phyloP scores from a whole-genome alignment of 2,329 filamentous ascomycete genomes.

The Fusarium sp. region DNA sequence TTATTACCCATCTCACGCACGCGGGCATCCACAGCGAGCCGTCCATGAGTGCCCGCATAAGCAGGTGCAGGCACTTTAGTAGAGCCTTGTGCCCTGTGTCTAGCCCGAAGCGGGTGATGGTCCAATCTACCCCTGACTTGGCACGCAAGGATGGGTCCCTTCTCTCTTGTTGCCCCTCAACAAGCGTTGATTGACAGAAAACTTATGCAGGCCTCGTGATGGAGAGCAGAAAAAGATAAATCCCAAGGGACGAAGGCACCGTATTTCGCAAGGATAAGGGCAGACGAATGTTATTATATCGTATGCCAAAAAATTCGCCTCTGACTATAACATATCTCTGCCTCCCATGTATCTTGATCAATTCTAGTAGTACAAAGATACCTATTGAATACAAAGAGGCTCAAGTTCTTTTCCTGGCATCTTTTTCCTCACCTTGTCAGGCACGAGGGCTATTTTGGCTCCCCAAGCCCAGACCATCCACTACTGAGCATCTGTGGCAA shows the following conservation, averaged over 20 bases:
- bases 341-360: not conserved
- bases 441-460: constrained; percentile 27
- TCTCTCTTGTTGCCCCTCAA: constrained; percentile 18
- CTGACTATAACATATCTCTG: not conserved
- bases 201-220: not conserved
- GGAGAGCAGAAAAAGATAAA: not conserved
- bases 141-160: constrained; percentile 21
- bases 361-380: not conserved
- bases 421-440: not conserved
- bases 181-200: constrained; percentile 10
- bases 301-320: not conserved
- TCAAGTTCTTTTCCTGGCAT: not conserved
- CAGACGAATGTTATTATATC: not conserved
- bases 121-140: constrained; percentile 39
- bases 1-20: constrained; percentile 10
- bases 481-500: constrained; percentile 24
- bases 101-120: constrained; percentile 26
- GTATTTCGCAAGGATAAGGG: not conserved
- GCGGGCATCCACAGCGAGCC: constrained; percentile 30
- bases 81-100: constrained; percentile 24
- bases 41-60: constrained; percentile 32
- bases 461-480: not conserved
- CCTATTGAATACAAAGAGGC: not conserved
- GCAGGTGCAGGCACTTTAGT: constrained; percentile 42
- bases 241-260: not conserved